Conservation (phyloP, 1,284 basidiomycete genomes). For the Papiliotrema laurentii region DNA sequence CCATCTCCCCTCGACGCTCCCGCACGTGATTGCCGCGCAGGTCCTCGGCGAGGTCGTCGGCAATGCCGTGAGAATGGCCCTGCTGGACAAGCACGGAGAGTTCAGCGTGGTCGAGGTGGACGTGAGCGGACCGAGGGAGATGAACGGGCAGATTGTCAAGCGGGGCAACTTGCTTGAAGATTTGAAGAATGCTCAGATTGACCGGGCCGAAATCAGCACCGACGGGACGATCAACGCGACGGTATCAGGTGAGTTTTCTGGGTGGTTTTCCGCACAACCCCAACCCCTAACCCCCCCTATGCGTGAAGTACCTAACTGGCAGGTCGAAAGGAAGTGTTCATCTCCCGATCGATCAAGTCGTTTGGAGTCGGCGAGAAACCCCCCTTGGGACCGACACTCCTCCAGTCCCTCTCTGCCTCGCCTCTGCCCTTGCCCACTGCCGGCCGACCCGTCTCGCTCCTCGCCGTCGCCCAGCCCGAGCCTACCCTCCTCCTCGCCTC, state of each 20-base stretch:
- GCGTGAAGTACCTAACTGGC: not conserved
- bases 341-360: constrained; percentile 5
- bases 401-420: not conserved
- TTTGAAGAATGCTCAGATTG: not conserved
- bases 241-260: not conserved
- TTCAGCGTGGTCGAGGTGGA: constrained; percentile 7
- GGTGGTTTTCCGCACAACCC: not conserved
- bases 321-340: not conserved
- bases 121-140: constrained; percentile 2
- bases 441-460: constrained; percentile 18
- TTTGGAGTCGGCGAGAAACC: not conserved
- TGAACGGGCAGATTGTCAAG: not conserved
- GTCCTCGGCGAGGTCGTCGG: constrained; percentile 1
- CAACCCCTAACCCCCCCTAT: not conserved
- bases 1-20: constrained; percentile 1
- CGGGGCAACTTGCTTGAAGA: not conserved
- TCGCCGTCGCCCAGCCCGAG: constrained; percentile 22
- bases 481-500: constrained; percentile 30
- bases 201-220: not conserved
- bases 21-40: constrained; percentile 7
- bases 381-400: not conserved
- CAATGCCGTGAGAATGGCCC: not conserved
- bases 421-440: constrained; percentile 18
- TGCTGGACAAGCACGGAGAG: constrained; percentile 13
- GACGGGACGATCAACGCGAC: not conserved